phyloP scores from a whole-genome alignment of 257 asterid species.

The Plantago major region DNA sequence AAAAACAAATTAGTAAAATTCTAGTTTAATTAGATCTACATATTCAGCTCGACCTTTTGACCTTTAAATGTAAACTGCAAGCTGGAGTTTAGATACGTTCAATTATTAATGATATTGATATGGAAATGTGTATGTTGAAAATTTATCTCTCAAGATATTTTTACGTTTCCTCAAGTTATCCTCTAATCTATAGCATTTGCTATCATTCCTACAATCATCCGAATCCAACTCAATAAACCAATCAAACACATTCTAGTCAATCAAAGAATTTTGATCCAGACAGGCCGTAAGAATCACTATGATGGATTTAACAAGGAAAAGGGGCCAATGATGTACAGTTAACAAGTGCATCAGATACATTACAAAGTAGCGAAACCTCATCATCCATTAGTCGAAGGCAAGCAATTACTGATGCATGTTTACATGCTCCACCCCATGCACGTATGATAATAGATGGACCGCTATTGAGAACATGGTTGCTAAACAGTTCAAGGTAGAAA shows the following conservation, averaged over 20 bases:
- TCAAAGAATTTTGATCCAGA: conserved; percentile 1
- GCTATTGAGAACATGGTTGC: not conserved
- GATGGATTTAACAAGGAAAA: not conserved
- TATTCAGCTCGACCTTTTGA: too few relatives aligned
- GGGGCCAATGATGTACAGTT: conserved; percentile 1
- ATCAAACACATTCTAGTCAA: not conserved
- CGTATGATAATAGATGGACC: not conserved
- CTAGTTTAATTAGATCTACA: too few relatives aligned
- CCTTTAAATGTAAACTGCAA: too few relatives aligned
- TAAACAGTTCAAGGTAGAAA: not conserved
- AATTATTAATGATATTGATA: too few relatives aligned
- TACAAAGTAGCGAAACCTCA: conserved; percentile 6
- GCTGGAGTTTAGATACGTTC: too few relatives aligned
- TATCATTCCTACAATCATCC: too few relatives aligned
- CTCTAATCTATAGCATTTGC: too few relatives aligned
- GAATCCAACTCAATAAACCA: not conserved
- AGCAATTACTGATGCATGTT: not conserved
- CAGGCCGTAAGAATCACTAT: not conserved
- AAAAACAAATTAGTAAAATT: too few relatives aligned
- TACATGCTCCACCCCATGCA: not conserved
- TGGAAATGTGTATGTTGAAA: too few relatives aligned
- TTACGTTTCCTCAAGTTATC: too few relatives aligned
- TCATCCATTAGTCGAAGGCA: conserved; percentile 7
- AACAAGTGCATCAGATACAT: not conserved
- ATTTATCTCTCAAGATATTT: too few relatives aligned